These are phyloP conservation scores for Linnemannia exigua DNA, from an alignment of 192 early-diverging fungal genomes.

Conservation along the genomic window DNA sequence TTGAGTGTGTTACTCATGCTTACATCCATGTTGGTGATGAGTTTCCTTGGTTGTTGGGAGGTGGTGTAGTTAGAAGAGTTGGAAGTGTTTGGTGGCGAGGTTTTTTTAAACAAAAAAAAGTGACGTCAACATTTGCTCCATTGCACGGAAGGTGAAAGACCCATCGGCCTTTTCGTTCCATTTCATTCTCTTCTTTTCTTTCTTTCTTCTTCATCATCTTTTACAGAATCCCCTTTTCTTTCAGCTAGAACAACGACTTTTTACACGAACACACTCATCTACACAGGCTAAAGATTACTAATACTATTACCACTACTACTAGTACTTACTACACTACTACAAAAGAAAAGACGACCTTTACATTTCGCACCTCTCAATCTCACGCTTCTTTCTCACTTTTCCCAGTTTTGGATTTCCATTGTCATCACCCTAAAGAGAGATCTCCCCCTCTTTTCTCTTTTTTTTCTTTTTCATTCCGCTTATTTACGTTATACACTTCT, in stretches of 20 bases:
- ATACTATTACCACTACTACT: not conserved
- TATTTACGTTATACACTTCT: not conserved
- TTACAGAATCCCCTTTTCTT: not conserved
- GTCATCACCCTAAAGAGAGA: not conserved
- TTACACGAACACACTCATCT: not conserved
- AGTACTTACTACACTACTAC: no score
- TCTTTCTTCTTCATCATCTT: not conserved
- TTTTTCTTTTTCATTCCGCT: not conserved
- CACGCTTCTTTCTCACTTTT: not conserved
- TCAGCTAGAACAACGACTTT: not conserved
- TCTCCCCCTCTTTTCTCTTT: not conserved
- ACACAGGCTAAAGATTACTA: no score
- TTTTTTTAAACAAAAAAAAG: not conserved
- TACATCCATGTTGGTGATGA: slow-evolving; percentile 27
- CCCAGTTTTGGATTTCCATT: not conserved
- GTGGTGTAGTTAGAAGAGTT: not conserved
- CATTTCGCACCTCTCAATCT: not conserved
- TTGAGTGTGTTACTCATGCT: not conserved
- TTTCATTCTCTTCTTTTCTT: not conserved
- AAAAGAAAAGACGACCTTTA: not conserved
- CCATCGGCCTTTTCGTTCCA: not conserved
- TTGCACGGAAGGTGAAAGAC: not conserved
- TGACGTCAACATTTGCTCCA: not conserved
- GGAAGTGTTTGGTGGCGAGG: not conserved
- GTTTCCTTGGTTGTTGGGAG: not conserved